Evolutionary conservation across 768 basidiomycete genomes (phyloP).

Genomic region (Russula compacta): DNA sequence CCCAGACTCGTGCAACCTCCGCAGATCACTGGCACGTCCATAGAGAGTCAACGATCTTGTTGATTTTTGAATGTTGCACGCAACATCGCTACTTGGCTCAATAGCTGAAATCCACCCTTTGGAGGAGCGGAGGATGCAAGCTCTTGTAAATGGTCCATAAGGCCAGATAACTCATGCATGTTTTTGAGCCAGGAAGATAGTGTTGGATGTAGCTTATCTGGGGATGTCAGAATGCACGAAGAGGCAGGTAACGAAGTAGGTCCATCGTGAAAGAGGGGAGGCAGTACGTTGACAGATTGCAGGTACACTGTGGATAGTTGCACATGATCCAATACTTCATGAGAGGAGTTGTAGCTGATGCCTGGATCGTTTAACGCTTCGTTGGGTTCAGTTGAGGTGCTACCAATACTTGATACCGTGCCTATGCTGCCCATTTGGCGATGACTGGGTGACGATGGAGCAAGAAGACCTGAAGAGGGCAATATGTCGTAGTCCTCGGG

Average conservation of each 20-base stretch:
- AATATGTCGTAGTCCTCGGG: no score
- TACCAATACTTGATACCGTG: conserved; percentile 44
- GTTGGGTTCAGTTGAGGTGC: conserved; percentile 7
- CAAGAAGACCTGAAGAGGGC: no score
- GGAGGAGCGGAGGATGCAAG: background rate
- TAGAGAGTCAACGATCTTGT: background rate
- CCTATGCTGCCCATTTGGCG: conserved; percentile 34
- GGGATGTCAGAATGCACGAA: background rate
- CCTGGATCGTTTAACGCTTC: no score
- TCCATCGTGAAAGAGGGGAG: background rate
- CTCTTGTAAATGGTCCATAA: background rate
- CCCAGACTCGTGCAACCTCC: background rate
- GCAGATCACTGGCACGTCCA: background rate
- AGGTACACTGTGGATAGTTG: background rate
- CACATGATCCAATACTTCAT: background rate
- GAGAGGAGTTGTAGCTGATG: no score
- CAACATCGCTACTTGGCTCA: background rate
- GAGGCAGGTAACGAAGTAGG: background rate
- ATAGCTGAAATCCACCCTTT: background rate
- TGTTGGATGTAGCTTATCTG: background rate
- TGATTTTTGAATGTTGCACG: background rate
- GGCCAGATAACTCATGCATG: background rate
- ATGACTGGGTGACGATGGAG: no score
- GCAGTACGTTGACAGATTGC: background rate
- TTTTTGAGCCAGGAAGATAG: background rate